Base-by-base conservation (phyloP, 495 filamentous ascomycete species). In the Friedmanniomyces endolithicus region DNA sequence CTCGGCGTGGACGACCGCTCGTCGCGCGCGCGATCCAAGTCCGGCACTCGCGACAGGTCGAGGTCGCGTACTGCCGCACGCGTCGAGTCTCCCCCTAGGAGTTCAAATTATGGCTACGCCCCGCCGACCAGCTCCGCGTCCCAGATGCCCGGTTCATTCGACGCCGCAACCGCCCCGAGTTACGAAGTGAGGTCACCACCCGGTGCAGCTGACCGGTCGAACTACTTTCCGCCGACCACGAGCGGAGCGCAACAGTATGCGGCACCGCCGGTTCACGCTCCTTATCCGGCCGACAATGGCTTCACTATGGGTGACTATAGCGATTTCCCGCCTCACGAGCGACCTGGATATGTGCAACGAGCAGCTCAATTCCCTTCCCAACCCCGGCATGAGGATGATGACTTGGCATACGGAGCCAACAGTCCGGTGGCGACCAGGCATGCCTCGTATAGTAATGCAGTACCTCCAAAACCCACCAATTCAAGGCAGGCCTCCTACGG, bases 281-380 rank as follows among this genome's bases (percentile, higher is more conserved):
- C 54, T 2, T 57, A 57, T 20, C 54, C 54, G 12, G 16, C 23
- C 11, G 54, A 57, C 37, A 47, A 50, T 50, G 48, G 43, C 27
- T 56, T 63, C 39, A 67, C 64, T 27, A 67, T 67, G 66, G 64
- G 62, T 48, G 60, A 66, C 50, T 68, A 64, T 50, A 54, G 56
- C 20, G 66, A 68, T 45, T 58, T 68, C 11, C 68, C 68, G 14
- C 66, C 68, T 20, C 55, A 68, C 41, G 63, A 70, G 40, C 57
- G 68, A 4, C 68, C 68, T 3, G 62, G 58, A 6, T 68, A 65
- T 56, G 49, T 65, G 24, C 62, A 60, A 33, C 64, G 61, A 39
- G 48, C 50, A 17, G 52, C 53, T 11, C 61, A 58, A 49, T 50
- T 48, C 52, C 65, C 47, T 14, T 29, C n/a, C 3, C 57, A 56